Evolutionary conservation across 164 flowering plant species (phyloP), one percentile per base, ranked within the genome.

Genomic region (Euptelea pleiosperma): DNA sequence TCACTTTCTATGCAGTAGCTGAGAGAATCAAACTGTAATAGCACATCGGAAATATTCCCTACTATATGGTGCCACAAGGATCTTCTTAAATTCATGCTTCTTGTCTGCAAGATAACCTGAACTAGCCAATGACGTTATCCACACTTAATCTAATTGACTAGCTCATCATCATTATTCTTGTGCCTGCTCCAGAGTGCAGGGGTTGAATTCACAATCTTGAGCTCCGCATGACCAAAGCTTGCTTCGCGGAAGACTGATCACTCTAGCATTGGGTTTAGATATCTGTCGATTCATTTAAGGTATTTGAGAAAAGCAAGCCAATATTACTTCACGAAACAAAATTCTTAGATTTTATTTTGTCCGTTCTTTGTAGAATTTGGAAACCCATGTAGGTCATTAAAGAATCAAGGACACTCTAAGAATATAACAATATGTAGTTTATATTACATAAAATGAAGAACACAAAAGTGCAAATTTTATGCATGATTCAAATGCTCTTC

Each of bases 181-280:
- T 93, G 96, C 99, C 99, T 90, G 60, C 85, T 81, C 97, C 97
- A 93, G 41, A 74, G 76, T 14, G 95, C 89, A 70, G 86, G 89
- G 31, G 81, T 82, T 53, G 86, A 69, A 70, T 90, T 91, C 52
- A 75, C 75, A 45, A 93, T 71, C 73, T 64, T 77, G 18, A 93
- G 83, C 77, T 88, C 96, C 4, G 96, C 99, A 70, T 93, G 99
- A 16, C 97, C 99, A 61, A 93, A 93, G 70, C 97, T 93, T 57
- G 99, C 97, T 78, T 93, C 99, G 2, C 91, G 92, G 74, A 86
- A 93, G 5, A 77, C 80, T 10, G 99, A 93, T 92, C 96, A 89
- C 57, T 79, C 83, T 4, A 97, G 99, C 45, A 60, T 73, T 30
- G 96, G 93, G 24, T 83, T 28, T 51, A 48, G 68, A 59, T 76